Evolutionary conservation across 2,329 filamentous ascomycete genomes (phyloP).

Genomic region (Emmonsiellopsis sp.): DNA sequence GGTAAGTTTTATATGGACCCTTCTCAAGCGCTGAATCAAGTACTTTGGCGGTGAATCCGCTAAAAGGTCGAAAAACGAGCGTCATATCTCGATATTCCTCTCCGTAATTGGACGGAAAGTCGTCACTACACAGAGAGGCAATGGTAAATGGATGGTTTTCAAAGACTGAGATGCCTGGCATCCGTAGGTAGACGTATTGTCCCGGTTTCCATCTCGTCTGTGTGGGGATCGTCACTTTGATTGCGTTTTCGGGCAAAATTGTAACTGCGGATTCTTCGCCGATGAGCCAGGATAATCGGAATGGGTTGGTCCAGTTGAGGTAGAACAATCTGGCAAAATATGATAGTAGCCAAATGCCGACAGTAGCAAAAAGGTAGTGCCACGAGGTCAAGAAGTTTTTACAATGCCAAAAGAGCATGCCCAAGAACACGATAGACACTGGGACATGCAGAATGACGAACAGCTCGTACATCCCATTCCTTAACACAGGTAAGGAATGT

Average conservation of each 20-base stretch:
- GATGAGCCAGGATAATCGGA: slow-evolving; percentile 69
- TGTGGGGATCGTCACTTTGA: slow-evolving; percentile 90
- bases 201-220: slow-evolving; percentile 88
- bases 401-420: slow-evolving; percentile 88
- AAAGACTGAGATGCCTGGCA: slow-evolving; percentile 82
- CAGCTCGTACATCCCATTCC: slow-evolving; percentile 70
- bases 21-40: slow-evolving; percentile 75
- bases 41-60: slow-evolving; percentile 79
- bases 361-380: slow-evolving; percentile 74
- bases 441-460: slow-evolving; percentile 79
- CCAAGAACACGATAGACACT: slow-evolving; percentile 69
- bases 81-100: slow-evolving; percentile 81
- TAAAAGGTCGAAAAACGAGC: slow-evolving; percentile 83
- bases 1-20: slow-evolving; percentile 83
- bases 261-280: slow-evolving; percentile 88
- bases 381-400: slow-evolving; percentile 86
- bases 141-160: slow-evolving; percentile 97
- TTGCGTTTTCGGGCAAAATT: slow-evolving; percentile 82
- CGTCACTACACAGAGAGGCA: slow-evolving; percentile 80
- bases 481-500: slow-evolving; percentile 70
- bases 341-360: slow-evolving; percentile 68
- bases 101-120: slow-evolving; percentile 87
- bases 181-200: slow-evolving; percentile 88
- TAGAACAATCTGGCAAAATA: slow-evolving; percentile 70
- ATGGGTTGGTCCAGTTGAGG: slow-evolving; percentile 80